Evolutionary conservation across 352 stramenopile species (phyloP).

Genomic region (Phytopythium kandeliae): DNA sequence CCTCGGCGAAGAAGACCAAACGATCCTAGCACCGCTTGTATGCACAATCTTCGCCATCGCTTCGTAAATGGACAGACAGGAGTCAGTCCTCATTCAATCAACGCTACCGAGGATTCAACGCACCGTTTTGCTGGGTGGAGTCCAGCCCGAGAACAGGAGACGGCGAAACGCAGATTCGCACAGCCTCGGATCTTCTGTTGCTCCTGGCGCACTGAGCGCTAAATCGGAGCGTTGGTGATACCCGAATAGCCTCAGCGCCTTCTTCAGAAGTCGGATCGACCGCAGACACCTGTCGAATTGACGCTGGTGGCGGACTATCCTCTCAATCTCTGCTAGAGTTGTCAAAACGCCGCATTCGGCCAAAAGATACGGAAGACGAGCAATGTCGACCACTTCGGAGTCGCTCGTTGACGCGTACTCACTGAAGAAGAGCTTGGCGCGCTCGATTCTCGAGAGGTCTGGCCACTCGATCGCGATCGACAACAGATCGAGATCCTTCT

Average conservation of each 20-base stretch:
- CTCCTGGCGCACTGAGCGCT: slow-evolving; percentile 22
- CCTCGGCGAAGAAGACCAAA: slow-evolving; percentile 30
- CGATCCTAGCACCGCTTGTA: slow-evolving; percentile 22
- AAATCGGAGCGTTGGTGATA: slow-evolving; percentile 50
- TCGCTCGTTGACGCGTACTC: slow-evolving; percentile 22
- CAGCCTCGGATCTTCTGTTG: slow-evolving; percentile 35
- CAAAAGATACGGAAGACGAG: slow-evolving; percentile 37
- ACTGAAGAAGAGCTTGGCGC: slow-evolving; percentile 27
- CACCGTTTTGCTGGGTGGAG: slow-evolving; percentile 29
- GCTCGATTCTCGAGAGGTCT: slow-evolving; percentile 14
- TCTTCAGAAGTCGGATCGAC: slow-evolving; percentile 35
- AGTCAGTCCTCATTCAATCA: neutral
- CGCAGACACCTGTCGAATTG: slow-evolving; percentile 35
- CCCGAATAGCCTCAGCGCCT: slow-evolving; percentile 55
- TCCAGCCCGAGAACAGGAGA: slow-evolving; percentile 46
- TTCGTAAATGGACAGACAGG: slow-evolving; percentile 4
- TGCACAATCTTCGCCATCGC: slow-evolving; percentile 37
- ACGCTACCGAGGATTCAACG: neutral
- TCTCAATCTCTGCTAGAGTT: slow-evolving; percentile 27
- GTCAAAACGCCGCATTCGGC: slow-evolving; percentile 27
- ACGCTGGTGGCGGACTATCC: slow-evolving; percentile 31
- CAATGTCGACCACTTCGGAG: neutral
- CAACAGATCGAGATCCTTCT: slow-evolving; percentile 31
- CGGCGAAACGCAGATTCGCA: slow-evolving; percentile 38
- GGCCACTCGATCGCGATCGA: slow-evolving; percentile 37